These are phyloP conservation scores for Megacollybia marginata DNA, from an alignment of 768 basidiomycete species.

Conservation along the genomic window DNA sequence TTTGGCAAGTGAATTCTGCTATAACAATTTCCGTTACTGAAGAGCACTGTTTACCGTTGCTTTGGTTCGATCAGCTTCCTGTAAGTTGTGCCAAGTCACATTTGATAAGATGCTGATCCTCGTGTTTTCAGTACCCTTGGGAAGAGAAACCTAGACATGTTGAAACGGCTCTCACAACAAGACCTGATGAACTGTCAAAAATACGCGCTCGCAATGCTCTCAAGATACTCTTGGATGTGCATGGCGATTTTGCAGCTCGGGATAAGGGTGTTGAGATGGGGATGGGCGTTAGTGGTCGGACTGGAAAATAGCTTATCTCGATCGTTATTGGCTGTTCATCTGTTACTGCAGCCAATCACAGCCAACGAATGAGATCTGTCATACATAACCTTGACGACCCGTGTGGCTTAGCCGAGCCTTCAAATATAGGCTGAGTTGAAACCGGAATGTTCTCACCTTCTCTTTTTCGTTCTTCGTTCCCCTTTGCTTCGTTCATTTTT, in stretches of 20 bases:
- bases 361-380: no score
- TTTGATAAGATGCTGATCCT: slow-evolving; percentile 6
- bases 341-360: no score
- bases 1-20: slow-evolving; percentile 26
- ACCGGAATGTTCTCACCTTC: slow-evolving; percentile 9
- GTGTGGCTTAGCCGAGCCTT: slow-evolving; percentile 5
- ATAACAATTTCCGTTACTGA: not conserved
- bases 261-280: no score
- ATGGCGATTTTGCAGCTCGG: slow-evolving; percentile 68
- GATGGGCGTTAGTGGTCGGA: no score
- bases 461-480: slow-evolving; percentile 28
- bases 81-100: slow-evolving; percentile 21
- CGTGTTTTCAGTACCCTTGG: slow-evolving; percentile 67
- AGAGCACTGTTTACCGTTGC: not conserved
- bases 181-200: slow-evolving; percentile 77
- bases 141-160: slow-evolving; percentile 58
- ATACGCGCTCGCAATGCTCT: slow-evolving; percentile 92
- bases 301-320: no score
- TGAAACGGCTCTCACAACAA: slow-evolving; percentile 63
- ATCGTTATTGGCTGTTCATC: no score
- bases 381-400: no score
- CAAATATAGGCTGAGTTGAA: slow-evolving; percentile 30
- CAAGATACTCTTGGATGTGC: slow-evolving; percentile 83
- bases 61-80: slow-evolving; percentile 28
- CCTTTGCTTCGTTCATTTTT: slow-evolving; percentile 28